Conservation (phyloP, 805 yeast species). For the Lachancea kluyveri region DNA sequence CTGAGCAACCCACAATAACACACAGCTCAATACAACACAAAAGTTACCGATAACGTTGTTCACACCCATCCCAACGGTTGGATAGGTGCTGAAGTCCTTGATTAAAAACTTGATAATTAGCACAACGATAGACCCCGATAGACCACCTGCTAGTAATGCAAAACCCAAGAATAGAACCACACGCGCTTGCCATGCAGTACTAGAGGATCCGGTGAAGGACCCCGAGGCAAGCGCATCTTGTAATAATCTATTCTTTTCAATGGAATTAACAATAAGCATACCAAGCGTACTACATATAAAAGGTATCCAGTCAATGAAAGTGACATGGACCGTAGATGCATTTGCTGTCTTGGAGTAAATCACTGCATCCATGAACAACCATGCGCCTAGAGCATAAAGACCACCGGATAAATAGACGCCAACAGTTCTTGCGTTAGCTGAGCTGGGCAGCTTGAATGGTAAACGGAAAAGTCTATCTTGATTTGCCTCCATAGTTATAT, state of each 20-base stretch:
- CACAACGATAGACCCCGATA: conserved; percentile 88
- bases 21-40: conserved; percentile 81
- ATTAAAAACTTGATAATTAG: conserved; percentile 77
- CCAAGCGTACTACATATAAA: conserved; percentile 83
- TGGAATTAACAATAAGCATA: conserved; percentile 61
- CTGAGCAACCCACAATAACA: conserved; percentile 87
- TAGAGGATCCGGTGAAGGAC: conserved; percentile 30
- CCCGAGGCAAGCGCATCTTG: conserved; percentile 34
- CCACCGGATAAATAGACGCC: conserved; percentile 79
- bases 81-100: conserved; percentile 67
- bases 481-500: conserved; percentile 33
- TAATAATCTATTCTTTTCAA: conserved; percentile 37
- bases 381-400: conserved; percentile 78
- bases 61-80: conserved; percentile 91
- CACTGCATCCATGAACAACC: conserved; percentile 86
- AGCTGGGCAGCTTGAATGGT: conserved; percentile 61
- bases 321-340: conserved; percentile 80
- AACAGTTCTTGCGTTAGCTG: conserved; percentile 59
- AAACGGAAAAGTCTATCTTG: conserved; percentile 57
- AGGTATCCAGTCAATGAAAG: conserved; percentile 95
- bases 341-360: conserved; percentile 78
- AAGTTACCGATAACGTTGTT: conserved; percentile 78
- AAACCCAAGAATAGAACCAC: conserved; percentile 87
- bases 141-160: conserved; percentile 86
- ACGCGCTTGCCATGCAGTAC: conserved; percentile 90